These are phyloP conservation scores for Trypanosoma avium DNA, from an alignment of 208 protist genomes.

Conservation along the genomic window DNA sequence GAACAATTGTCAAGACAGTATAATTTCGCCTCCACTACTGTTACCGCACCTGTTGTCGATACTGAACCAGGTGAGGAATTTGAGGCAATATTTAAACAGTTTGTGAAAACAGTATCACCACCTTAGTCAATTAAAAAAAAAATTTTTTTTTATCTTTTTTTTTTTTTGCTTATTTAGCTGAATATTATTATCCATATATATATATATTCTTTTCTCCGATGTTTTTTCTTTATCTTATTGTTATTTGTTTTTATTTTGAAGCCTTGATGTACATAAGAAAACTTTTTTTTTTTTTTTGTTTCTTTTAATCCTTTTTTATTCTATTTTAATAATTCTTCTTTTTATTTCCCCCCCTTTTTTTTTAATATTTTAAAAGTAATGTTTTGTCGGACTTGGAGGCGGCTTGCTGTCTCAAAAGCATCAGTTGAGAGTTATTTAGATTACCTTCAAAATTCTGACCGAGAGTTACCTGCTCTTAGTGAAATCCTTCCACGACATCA, in stretches of 20 bases:
- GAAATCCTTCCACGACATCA: slow-evolving; percentile 66
- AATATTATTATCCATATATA: no score
- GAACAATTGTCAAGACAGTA: slow-evolving; percentile 13
- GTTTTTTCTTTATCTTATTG: background rate
- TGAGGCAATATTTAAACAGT: slow-evolving; percentile 31
- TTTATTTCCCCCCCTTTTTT: slow-evolving; percentile 14
- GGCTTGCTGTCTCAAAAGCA: slow-evolving; percentile 23
- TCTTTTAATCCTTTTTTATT: slow-evolving; percentile 14
- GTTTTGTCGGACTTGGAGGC: slow-evolving; percentile 21
- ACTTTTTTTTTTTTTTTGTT: slow-evolving; percentile 1
- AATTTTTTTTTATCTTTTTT: background rate
- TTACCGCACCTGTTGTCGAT: background rate
- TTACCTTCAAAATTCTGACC: slow-evolving; percentile 54
- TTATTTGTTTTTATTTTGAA: background rate
- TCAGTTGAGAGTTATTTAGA: slow-evolving; percentile 56
- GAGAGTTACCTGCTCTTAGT: slow-evolving; percentile 62
- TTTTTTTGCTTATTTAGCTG: slow-evolving; percentile 13
- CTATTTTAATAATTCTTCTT: background rate
- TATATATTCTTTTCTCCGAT: background rate
- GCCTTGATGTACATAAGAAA: no score
- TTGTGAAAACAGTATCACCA: slow-evolving; percentile 10
- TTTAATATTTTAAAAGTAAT: slow-evolving; percentile 10
- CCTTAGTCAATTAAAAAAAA: background rate
- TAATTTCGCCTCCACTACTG: slow-evolving; percentile 9
- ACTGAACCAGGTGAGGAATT: slow-evolving; percentile 28